phyloP scores from a whole-genome alignment of 1,284 basidiomycete genomes.

The Rhodotorula sp. region DNA sequence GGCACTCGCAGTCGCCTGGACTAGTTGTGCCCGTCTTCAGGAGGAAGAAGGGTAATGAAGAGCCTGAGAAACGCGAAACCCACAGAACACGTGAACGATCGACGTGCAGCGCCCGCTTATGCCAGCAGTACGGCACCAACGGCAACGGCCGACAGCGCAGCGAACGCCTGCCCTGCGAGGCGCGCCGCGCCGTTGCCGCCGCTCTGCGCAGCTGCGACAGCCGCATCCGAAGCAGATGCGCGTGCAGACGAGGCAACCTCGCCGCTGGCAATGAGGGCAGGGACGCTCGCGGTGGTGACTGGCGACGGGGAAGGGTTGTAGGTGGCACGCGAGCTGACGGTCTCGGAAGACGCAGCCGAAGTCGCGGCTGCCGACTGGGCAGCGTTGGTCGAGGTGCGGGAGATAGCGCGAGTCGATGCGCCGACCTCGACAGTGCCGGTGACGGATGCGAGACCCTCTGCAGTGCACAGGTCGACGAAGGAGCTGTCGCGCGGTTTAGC shows the following conservation, averaged over 20 bases:
- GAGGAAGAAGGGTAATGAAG: no score
- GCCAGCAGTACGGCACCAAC: neutral
- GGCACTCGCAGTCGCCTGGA: no score
- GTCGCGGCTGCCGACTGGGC: neutral
- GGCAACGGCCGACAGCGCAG: neutral
- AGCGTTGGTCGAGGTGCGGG: constrained; percentile 9
- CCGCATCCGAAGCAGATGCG: neutral
- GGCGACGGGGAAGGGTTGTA: constrained; percentile 14
- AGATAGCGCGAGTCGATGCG: constrained; percentile 13
- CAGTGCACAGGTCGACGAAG: constrained; percentile 38
- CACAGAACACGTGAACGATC: neutral
- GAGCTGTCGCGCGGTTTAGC: neutral
- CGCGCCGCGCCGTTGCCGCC: neutral
- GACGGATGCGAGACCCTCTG: constrained; percentile 35
- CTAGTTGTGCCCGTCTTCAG: no score
- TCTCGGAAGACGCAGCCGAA: neutral
- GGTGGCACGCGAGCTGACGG: constrained; percentile 11
- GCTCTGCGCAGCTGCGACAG: neutral
- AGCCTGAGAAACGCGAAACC: neutral
- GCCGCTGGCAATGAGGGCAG: constrained; percentile 13
- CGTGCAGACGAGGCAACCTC: constrained; percentile 15
- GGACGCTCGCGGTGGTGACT: constrained; percentile 18
- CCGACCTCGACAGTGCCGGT: constrained; percentile 39
- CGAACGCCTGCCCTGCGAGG: neutral
- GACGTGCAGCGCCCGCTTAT: neutral